These are phyloP conservation scores for Carex kokanica DNA, from an alignment of 176 grass and related monocot genomes.

Conservation along the genomic window DNA sequence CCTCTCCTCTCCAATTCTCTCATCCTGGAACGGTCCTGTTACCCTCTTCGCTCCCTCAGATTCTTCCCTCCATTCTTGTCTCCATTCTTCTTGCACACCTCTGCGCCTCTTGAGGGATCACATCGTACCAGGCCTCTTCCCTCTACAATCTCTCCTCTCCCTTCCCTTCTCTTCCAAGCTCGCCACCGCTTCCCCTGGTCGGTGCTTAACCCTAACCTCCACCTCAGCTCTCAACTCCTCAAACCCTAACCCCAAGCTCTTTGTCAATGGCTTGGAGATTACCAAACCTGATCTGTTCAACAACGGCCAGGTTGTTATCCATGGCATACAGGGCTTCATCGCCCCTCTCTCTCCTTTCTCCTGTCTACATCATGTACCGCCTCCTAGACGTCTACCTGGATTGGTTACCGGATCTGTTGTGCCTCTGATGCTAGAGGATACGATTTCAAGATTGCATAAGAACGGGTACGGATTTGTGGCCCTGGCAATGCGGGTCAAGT, in stretches of 20 bases:
- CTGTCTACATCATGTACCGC: conserved; percentile 28
- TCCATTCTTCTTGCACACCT: conserved; percentile 41
- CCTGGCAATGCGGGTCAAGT: conserved; percentile 70
- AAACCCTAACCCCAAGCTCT: conserved; percentile 35
- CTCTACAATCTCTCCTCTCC: conserved; percentile 39
- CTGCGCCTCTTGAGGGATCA: conserved; percentile 51
- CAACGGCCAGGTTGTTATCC: conserved; percentile 61
- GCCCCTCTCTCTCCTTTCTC: conserved; percentile 49
- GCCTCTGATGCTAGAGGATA: conserved; percentile 62
- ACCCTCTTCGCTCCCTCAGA: conserved; percentile 62
- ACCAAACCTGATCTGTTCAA: conserved; percentile 64
- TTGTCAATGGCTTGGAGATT: conserved; percentile 53
- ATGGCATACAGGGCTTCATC: conserved; percentile 51
- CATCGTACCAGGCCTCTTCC: conserved; percentile 60
- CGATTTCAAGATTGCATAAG: conserved; percentile 52
- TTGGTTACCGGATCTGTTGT: conserved; percentile 31
- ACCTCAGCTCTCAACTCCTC: conserved; percentile 30
- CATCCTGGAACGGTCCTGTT: conserved; percentile 47
- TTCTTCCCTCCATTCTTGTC: conserved; percentile 34
- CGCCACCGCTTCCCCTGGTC: conserved; percentile 39
- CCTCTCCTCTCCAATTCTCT: conserved; percentile 25
- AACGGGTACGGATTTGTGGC: conserved; percentile 56
- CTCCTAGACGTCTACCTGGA: conserved; percentile 21
- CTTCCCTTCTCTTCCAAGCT: conserved; percentile 39
- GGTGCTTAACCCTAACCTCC: conserved; percentile 54